Conservation (phyloP, 164 flowering plant genomes). For the Vitis cinerea region DNA sequence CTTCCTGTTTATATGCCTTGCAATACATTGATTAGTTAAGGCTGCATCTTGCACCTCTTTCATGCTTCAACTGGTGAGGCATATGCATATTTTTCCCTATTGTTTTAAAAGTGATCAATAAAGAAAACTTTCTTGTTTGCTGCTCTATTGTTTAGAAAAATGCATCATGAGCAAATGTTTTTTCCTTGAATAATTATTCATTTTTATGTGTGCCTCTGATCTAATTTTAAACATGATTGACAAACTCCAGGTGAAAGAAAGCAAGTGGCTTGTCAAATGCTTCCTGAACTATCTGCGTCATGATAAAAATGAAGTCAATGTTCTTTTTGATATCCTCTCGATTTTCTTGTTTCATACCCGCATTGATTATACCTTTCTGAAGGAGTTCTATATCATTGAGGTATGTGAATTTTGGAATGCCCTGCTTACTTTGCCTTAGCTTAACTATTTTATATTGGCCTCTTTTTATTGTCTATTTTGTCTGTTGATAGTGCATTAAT, state of each 20-base stretch:
- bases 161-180: too few relatives aligned
- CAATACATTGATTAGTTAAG: too few relatives aligned
- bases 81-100: too few relatives aligned
- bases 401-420: conserved; percentile 33
- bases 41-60: too few relatives aligned
- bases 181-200: neutral
- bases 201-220: neutral
- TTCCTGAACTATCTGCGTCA: conserved; percentile 89
- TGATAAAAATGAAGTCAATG: conserved; percentile 86
- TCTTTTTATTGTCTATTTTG: neutral
- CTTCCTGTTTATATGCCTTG: too few relatives aligned
- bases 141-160: too few relatives aligned
- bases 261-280: conserved; percentile 99
- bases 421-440: neutral
- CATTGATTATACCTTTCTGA: conserved; percentile 93
- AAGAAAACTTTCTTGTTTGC: too few relatives aligned
- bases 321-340: conserved; percentile 90
- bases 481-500: neutral
- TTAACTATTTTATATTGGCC: neutral
- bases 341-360: conserved; percentile 86
- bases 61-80: too few relatives aligned
- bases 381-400: conserved; percentile 98
- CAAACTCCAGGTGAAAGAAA: conserved; percentile 88
- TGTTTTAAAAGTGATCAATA: too few relatives aligned
- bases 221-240: neutral